Evolutionary conservation across 164 flowering plant genomes (phyloP), one percentile per base, ranked within the genome.

Genomic region (Magnolia sinica): DNA sequence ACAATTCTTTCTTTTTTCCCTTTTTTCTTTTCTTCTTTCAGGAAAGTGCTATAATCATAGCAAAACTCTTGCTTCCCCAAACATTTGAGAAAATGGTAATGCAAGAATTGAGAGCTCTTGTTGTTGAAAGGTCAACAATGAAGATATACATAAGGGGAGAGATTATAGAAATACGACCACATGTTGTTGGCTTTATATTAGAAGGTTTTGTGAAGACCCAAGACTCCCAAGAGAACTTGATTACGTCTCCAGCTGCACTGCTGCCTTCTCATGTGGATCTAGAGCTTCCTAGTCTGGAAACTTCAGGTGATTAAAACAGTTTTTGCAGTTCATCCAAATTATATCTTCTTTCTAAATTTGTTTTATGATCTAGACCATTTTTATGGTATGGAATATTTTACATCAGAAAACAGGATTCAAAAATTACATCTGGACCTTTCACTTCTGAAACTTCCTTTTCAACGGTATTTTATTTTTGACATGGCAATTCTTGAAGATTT

Each of bases 1-100:
- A 3, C 22, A 2, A 29, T 22, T 65, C 11, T 23, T 7, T 65
- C n/a, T n/a, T n/a, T n/a, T n/a, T n/a, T n/a, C n/a, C n/a, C n/a
- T n/a, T n/a, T n/a, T n/a, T n/a, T n/a, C n/a, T n/a, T 24, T 63
- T 59, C 8, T 29, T 51, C n/a, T 69, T 79, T 79, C 89, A 95
- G 99, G 97, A 95, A 86, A 88, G 96, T 87, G 87, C 84, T 19
- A 83, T 90, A 59, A 81, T 84, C 73, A 87, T 93, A 68, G 90
- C 92, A 22, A 95, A 93, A 79, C 83, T 95, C 77, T 82, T 95
- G 84, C 89, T 89, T 87, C 99, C 99, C 80, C 92, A 88, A 76
- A 73, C 88, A 68, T 92, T 91, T 86, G 99, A 92, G 83, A 86
- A 87, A 81, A 85, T 88, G 86, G 68, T 89, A 69, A 87, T 93